Evolutionary conservation across 1,284 basidiomycete species (phyloP).

Genomic region (Ganoderma lingzhi): DNA sequence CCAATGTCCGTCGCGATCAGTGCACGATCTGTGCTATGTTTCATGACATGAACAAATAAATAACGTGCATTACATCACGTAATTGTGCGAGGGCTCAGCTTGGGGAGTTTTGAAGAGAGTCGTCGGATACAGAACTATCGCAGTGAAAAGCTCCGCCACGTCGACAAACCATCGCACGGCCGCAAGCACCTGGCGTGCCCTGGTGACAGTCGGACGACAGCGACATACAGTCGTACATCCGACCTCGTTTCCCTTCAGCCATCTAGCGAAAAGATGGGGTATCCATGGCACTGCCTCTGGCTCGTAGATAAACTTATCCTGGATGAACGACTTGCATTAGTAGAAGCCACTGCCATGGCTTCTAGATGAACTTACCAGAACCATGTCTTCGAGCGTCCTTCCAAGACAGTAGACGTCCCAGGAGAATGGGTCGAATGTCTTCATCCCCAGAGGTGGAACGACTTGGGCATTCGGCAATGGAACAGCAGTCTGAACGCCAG

Average conservation of each 20-base stretch:
- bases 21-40: too few relatives aligned
- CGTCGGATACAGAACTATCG: not conserved
- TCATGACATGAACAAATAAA: too few relatives aligned
- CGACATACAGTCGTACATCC: not conserved
- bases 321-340: not conserved
- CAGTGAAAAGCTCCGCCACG: not conserved
- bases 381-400: not conserved
- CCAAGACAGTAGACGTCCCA: slow-evolving; percentile 6
- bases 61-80: not conserved
- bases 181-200: not conserved
- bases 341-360: not conserved
- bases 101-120: not conserved
- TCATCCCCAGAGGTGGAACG: not conserved
- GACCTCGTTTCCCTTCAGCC: not conserved
- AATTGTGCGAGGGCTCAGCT: not conserved
- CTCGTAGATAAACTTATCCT: not conserved
- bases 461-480: not conserved
- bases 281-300: not conserved
- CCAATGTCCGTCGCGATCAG: too few relatives aligned
- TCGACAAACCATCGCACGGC: not conserved
- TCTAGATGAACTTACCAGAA: not conserved
- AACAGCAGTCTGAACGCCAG: not conserved
- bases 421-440: not conserved
- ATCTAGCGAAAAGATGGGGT: not conserved
- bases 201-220: not conserved